Evolutionary conservation across 352 stramenopile species (phyloP).

Genomic region (Pythium guiyangense): DNA sequence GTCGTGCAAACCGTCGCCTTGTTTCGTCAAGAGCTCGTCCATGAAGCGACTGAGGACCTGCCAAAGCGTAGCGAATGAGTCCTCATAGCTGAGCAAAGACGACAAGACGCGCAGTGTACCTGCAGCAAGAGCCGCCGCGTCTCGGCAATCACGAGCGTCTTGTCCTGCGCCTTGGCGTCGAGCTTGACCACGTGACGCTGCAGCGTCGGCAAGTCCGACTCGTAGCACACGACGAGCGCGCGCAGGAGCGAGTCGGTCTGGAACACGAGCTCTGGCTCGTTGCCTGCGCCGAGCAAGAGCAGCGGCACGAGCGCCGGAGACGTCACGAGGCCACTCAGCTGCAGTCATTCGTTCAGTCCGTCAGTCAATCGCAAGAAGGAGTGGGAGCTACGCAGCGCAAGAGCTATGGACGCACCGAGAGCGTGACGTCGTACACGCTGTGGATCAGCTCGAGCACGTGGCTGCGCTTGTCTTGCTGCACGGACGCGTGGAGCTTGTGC

Average conservation of each 20-base stretch:
- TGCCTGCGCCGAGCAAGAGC: constrained; percentile 30
- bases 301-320: constrained; percentile 13
- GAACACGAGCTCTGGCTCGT: constrained; percentile 21
- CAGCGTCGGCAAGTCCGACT: constrained; percentile 40
- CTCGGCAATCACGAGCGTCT: constrained; percentile 38
- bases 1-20: constrained; percentile 14
- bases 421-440: constrained; percentile 34
- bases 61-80: background rate
- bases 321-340: constrained; percentile 20
- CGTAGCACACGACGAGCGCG: constrained; percentile 53
- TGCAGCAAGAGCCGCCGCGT: constrained; percentile 37
- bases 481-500: constrained; percentile 21
- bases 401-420: constrained; percentile 26
- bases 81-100: background rate
- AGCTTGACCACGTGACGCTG: constrained; percentile 40
- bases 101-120: constrained; percentile 10
- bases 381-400: no score
- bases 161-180: constrained; percentile 29
- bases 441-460: constrained; percentile 41
- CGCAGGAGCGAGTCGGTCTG: constrained; percentile 35
- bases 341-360: background rate
- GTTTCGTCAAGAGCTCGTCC: constrained; percentile 29
- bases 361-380: background rate
- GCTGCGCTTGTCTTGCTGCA: constrained; percentile 20
- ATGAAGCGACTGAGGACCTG: constrained; percentile 27